Conservation (phyloP, 176 grass and related monocot species). For the Aegilops umbellulata region DNA sequence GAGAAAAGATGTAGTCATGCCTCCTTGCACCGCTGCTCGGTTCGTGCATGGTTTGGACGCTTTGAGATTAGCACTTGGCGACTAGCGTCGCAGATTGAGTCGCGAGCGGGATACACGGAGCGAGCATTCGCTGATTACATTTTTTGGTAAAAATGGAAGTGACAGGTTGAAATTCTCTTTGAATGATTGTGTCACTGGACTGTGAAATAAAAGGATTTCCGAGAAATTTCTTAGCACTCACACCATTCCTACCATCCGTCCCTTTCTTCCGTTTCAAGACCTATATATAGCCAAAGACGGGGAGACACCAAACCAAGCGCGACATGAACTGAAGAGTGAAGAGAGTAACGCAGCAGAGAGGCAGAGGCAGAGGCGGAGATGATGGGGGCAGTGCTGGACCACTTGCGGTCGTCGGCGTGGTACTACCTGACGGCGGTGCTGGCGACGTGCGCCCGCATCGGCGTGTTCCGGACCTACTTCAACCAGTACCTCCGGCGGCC, state of each 20-base stretch:
- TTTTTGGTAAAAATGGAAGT: too few species aligned
- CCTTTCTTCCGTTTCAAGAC: not conserved
- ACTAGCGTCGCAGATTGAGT: too few species aligned
- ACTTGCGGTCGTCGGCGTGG: constrained; percentile 1
- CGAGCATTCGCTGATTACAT: too few species aligned
- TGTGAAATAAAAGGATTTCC: not conserved
- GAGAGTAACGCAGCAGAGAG: not conserved
- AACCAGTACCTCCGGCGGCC: constrained; percentile 4
- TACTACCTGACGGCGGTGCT: not conserved
- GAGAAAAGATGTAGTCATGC: too few species aligned
- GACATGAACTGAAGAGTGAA: not conserved
- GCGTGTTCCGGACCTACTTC: not conserved
- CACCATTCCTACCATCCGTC: not conserved
- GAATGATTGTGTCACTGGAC: too few species aligned
- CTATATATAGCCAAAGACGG: not conserved
- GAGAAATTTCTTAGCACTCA: too few species aligned
- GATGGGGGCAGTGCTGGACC: not conserved
- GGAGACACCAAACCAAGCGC: not conserved
- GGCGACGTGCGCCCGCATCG: not conserved
- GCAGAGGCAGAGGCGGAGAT: not conserved
- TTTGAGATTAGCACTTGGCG: too few species aligned
- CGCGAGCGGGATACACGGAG: too few species aligned
- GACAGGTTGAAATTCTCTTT: too few species aligned
- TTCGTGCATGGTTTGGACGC: too few species aligned
- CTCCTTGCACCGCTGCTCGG: too few species aligned